Base-by-base conservation (phyloP, 73 alveolate species). In the Paraurostyla sp. region DNA sequence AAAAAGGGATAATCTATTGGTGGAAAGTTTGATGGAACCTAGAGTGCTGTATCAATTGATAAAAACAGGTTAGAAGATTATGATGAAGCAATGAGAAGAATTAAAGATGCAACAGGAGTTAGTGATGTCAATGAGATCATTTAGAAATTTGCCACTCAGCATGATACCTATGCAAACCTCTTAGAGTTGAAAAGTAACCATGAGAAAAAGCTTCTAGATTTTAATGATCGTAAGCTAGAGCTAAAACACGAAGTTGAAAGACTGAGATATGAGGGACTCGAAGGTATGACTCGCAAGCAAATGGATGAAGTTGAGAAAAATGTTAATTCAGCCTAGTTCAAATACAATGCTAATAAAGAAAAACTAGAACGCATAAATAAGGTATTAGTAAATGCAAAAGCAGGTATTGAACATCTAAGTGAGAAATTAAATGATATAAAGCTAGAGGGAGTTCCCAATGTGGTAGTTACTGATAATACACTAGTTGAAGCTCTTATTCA, bases 121-220 rank as follows among this genome's bases (percentile, higher is more conserved):
- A 93, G 97, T 80, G 99, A 98, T 91, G 98, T 98, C 33, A 98
- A 98, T 90, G 99, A 98, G 88, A 95, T 98, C 76, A 97, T 98
- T 80, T 98, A 98, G 85, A 98, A 98, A 91, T 98, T 96, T 89
- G 95, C 98, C 25, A 98, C 99, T 56, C 97, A 98, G 91, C 98
- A 93, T 59, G 99, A 97, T 87, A 98, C 99, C 0, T 87, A 89
- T 60, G 92, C 83, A 16, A 95, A 95, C 71, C 92, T 98, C 48
- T 86, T 85, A 84, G 97, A 95, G 76, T 93, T 96, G 54, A 89
- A 95, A 73, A 92, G 89, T 46, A 99, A 97, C 35, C 91, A 94
- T 87, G 98, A 97, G 57, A 92, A 93, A 62, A 97, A 95, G 89
- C 76, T 92, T 13, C 91, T 89, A 42, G 88, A 71, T 43, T 91